Evolutionary conservation across 2,329 filamentous ascomycete species (phyloP).

Genomic region (Metarhizium humberi): DNA sequence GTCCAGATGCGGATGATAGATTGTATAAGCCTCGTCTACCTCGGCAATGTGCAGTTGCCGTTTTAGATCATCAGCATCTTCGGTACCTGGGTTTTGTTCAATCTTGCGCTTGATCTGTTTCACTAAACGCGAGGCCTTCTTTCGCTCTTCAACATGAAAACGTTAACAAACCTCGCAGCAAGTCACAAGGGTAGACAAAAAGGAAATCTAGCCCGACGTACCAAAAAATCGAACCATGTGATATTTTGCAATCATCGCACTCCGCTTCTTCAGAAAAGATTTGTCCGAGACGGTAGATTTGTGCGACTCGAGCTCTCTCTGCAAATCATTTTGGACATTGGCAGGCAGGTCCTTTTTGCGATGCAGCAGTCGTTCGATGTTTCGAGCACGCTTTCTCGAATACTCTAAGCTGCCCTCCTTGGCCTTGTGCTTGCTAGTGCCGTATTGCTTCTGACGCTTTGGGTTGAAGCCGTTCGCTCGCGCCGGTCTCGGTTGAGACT

Average conservation of each 20-base stretch:
- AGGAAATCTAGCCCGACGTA: conserved; percentile 20
- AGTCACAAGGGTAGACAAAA: not conserved
- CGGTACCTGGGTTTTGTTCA: conserved; percentile 36
- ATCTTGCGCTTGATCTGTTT: conserved; percentile 56
- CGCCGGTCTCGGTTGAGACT: not conserved
- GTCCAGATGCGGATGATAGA: conserved; percentile 62
- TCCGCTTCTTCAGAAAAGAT: conserved; percentile 50
- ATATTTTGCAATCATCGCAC: conserved; percentile 67
- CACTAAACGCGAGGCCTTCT: conserved; percentile 59
- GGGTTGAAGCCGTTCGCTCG: conserved; percentile 5
- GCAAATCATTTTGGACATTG: conserved; percentile 57
- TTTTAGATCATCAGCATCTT: conserved; percentile 42
- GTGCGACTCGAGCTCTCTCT: conserved; percentile 61
- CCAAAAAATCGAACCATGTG: conserved; percentile 83
- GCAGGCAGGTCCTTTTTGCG: conserved; percentile 55
- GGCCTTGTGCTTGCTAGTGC: conserved; percentile 28
- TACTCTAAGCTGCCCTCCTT: conserved; percentile 44
- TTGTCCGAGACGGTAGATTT: conserved; percentile 53
- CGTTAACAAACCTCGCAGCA: conserved; percentile 6
- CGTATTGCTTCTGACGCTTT: conserved; percentile 26
- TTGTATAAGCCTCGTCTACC: conserved; percentile 67
- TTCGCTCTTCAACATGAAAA: conserved; percentile 43
- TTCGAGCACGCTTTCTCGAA: conserved; percentile 63
- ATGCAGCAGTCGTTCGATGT: conserved; percentile 57
- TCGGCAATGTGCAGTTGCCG: conserved; percentile 57